Evolutionary conservation across 306 rosid species (phyloP).

Genomic region (Trifolium repens): DNA sequence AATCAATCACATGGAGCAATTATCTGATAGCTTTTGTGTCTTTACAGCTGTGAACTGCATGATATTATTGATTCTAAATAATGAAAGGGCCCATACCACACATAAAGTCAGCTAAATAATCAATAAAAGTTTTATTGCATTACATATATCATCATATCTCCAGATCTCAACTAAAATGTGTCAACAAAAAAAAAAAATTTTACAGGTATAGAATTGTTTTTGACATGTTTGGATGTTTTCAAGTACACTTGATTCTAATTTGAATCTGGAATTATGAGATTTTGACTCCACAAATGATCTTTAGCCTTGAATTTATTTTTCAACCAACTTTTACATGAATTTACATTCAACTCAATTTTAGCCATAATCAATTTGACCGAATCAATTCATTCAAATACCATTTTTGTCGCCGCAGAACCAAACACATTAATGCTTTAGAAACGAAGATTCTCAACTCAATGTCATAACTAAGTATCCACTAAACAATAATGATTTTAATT

Average conservation of each 20-base stretch:
- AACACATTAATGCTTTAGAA: neutral
- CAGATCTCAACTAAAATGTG: slow-evolving; percentile 37
- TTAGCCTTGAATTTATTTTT: neutral
- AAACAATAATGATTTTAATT: neutral
- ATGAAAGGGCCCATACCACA: slow-evolving; percentile 30
- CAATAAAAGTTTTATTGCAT: slow-evolving; percentile 33
- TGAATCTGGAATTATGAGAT: neutral
- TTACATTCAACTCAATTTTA: too few species aligned
- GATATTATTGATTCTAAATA: slow-evolving; percentile 17
- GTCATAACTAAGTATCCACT: slow-evolving; percentile 15
- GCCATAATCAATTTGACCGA: neutral
- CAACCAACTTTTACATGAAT: neutral
- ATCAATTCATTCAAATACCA: neutral
- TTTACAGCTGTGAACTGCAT: slow-evolving; percentile 39
- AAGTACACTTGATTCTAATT: neutral
- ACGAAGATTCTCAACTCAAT: neutral
- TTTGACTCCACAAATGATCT: neutral
- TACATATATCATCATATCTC: slow-evolving; percentile 37
- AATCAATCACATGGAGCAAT: slow-evolving; percentile 41
- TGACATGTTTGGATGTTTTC: neutral
- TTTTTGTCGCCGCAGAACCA: neutral
- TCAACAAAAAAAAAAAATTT: too few species aligned
- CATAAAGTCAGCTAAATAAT: slow-evolving; percentile 34
- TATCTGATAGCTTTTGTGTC: slow-evolving; percentile 19
- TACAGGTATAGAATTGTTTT: neutral